phyloP scores from a whole-genome alignment of 495 filamentous ascomycete genomes.

The Penicillium paxilli region DNA sequence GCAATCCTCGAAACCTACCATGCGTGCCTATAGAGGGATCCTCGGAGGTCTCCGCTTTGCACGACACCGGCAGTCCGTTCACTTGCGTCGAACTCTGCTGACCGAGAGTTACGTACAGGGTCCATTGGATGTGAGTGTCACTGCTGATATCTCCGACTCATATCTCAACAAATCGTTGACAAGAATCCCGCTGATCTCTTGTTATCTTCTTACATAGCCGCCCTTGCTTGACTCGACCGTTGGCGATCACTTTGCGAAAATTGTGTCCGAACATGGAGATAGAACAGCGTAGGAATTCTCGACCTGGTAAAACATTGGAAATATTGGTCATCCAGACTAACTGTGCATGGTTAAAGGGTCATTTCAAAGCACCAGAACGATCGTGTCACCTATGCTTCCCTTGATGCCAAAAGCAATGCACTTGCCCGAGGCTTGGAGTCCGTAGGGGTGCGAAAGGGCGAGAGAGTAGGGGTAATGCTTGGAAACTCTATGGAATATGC shows the following conservation, averaged over 20 bases:
- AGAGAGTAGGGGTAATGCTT: slow-evolving; percentile 80
- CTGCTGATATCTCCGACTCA: background rate
- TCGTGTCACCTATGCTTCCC: slow-evolving; percentile 67
- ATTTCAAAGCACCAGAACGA: slow-evolving; percentile 63
- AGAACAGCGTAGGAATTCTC: slow-evolving; percentile 59
- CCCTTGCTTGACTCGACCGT: slow-evolving; percentile 74
- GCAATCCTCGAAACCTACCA: slow-evolving; percentile 6
- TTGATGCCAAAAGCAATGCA: slow-evolving; percentile 75
- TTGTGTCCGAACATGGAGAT: slow-evolving; percentile 74
- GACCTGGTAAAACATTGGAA: background rate
- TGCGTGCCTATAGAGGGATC: slow-evolving; percentile 14
- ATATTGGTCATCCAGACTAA: background rate
- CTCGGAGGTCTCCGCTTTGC: slow-evolving; percentile 4
- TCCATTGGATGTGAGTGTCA: slow-evolving; percentile 37
- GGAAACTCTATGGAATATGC: slow-evolving; percentile 86
- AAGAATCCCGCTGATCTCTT: background rate
- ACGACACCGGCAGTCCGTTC: background rate
- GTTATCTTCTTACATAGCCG: slow-evolving; percentile 49
- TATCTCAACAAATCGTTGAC: background rate
- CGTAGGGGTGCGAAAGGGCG: slow-evolving; percentile 78
- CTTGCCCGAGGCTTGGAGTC: slow-evolving; percentile 73
- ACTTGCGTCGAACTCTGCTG: slow-evolving; percentile 29
- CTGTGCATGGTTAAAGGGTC: slow-evolving; percentile 50
- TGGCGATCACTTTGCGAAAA: slow-evolving; percentile 73
- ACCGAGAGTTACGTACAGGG: slow-evolving; percentile 50